phyloP scores from a whole-genome alignment of 2,329 filamentous ascomycete species.

The Hymenoscyphus fraxineus region DNA sequence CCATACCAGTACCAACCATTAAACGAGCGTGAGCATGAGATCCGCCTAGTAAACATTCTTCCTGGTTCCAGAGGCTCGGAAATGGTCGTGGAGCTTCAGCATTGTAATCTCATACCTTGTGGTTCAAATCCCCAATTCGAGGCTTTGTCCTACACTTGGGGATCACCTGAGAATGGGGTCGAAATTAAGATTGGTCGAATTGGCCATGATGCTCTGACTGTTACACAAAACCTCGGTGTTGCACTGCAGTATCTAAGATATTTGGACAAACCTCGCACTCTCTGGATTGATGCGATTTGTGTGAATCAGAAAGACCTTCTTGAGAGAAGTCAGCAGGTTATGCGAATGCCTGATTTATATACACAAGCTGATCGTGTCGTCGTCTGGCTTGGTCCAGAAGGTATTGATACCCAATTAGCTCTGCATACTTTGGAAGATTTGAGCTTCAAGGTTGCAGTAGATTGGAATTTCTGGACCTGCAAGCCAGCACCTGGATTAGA shows the following conservation, averaged over 20 bases:
- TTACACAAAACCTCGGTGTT: not conserved
- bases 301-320: conserved; percentile 22
- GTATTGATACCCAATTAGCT: not conserved
- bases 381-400: conserved; percentile 22
- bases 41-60: too few relatives aligned
- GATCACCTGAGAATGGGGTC: not conserved
- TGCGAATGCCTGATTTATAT: conserved; percentile 26
- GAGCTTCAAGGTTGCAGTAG: not conserved
- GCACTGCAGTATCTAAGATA: not conserved
- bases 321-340: conserved; percentile 22
- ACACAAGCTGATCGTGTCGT: conserved; percentile 15
- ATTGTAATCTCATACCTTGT: too few relatives aligned
- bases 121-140: too few relatives aligned
- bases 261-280: not conserved
- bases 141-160: not conserved
- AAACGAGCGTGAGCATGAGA: too few relatives aligned
- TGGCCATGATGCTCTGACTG: not conserved
- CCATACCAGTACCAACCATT: too few relatives aligned
- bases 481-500: not conserved
- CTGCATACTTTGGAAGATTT: not conserved
- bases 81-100: too few relatives aligned
- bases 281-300: conserved; percentile 22
- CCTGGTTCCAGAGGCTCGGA: too few relatives aligned
- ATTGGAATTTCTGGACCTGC: not conserved
- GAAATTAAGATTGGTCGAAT: not conserved